phyloP scores from a whole-genome alignment of 2,329 filamentous ascomycete species.

The Epichloe baconii region DNA sequence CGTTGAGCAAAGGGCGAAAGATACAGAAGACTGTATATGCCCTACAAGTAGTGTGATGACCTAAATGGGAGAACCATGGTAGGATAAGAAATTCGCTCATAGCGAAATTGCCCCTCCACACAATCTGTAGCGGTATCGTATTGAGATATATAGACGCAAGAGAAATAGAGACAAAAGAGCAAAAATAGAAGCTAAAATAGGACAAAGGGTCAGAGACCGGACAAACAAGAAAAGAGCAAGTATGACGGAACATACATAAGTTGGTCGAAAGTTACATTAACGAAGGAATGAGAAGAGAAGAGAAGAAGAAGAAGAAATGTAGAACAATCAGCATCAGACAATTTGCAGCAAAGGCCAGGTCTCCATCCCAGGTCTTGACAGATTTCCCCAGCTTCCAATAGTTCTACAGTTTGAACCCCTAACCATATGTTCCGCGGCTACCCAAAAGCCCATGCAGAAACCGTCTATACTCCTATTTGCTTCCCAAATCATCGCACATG shows the following conservation, averaged over 20 bases:
- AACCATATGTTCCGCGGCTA: background rate
- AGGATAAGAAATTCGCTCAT: background rate
- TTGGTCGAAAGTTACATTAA: background rate
- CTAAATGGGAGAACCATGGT: background rate
- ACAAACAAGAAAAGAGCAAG: background rate
- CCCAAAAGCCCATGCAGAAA: background rate
- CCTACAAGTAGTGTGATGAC: background rate
- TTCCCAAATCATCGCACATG: background rate
- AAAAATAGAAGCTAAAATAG: background rate
- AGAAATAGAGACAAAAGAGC: background rate
- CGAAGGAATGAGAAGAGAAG: background rate
- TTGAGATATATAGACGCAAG: background rate
- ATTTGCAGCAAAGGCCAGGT: background rate
- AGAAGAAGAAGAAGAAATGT: background rate
- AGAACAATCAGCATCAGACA: background rate
- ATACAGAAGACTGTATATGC: background rate
- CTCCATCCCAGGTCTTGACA: background rate
- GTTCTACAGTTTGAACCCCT: background rate
- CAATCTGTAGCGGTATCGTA: background rate
- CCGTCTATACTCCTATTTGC: background rate
- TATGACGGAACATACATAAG: background rate
- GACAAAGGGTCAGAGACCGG: background rate
- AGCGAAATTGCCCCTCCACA: background rate
- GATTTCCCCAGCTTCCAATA: background rate
- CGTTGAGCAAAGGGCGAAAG: background rate